Conservation (phyloP, 2,329 filamentous ascomycete genomes). For the Alternaria panax region DNA sequence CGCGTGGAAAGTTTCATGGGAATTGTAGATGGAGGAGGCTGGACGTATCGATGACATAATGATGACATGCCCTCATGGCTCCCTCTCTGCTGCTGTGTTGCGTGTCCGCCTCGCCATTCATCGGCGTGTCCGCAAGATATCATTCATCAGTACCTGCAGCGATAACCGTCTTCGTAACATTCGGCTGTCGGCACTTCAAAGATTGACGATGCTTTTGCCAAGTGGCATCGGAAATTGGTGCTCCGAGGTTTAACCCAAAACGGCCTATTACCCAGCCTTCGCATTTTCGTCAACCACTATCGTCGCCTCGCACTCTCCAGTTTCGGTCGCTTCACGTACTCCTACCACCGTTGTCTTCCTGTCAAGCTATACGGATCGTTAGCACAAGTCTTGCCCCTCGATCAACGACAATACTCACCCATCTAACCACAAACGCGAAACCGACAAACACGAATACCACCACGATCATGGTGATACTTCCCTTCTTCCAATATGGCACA, state of each 20-base stretch:
- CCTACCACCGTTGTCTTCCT: neutral
- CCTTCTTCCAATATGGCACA: constrained; percentile 53
- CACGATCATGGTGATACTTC: constrained; percentile 47
- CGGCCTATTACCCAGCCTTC: neutral
- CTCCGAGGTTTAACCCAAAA: neutral
- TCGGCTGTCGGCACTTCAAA: neutral
- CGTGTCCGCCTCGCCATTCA: neutral
- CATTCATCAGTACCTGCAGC: neutral
- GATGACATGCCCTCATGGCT: neutral
- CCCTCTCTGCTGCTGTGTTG: neutral
- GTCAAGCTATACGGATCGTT: constrained; percentile 5
- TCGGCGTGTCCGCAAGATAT: neutral
- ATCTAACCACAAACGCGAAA: constrained; percentile 19
- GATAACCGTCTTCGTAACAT: no score
- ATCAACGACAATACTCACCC: constrained; percentile 20
- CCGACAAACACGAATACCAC: constrained; percentile 28
- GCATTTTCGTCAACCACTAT: constrained; percentile 3
- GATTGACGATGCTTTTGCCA: neutral
- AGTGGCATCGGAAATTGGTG: neutral
- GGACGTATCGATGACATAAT: neutral
- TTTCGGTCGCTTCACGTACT: neutral
- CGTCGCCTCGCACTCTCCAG: neutral
- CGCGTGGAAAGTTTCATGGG: neutral
- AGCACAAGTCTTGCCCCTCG: neutral
- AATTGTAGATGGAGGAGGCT: neutral